Evolutionary conservation across 2,329 filamentous ascomycete genomes (phyloP), one percentile per base, ranked within the genome.

Genomic region (Didymella sp.): DNA sequence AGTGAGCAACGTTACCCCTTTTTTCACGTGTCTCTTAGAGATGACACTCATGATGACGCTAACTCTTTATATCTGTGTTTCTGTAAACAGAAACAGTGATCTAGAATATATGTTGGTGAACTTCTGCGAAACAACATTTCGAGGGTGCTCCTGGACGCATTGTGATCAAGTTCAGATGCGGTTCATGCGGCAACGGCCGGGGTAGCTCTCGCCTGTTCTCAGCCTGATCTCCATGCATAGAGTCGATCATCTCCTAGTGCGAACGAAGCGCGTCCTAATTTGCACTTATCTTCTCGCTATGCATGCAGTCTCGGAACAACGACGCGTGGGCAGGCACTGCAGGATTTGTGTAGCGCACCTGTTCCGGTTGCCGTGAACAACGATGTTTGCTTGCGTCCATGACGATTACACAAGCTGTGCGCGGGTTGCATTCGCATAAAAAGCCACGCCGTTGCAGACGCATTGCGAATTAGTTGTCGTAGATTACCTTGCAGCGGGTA

Each of bases 181-280:
- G 54, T 38, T 44, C 30, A 64, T 63, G 63, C 60, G 54, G 47
- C 40, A 38, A 8, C 22, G 38, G 28, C 35, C 28, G 38, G 51
- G 37, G 52, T 61, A 21, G 46, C 42, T 45, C 42, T 45, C 30
- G 58, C 45, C 52, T 48, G 31, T 41, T 24, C 33, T 33, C 51
- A 54, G 56, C 55, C 48, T 22, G 52, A 49, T 56, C 56, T 60
- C 56, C 44, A 53, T 37, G 53, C 55, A 25, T 35, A 44, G 57
- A 57, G 61, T 53, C 49, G 61, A 66, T 63, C 58, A 46, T 53
- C 35, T 46, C 60, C 60, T 58, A 59, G 55, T 51, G 47, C 31
- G 58, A 61, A 58, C 46, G 43, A 22, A 9, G 38, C 24, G 27
- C 41, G 43, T 48, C 51, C 58, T 51, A 48, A 54, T 52, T 41